Conservation (phyloP, 2,329 filamentous ascomycete species). For the Nothopassalora personata region DNA sequence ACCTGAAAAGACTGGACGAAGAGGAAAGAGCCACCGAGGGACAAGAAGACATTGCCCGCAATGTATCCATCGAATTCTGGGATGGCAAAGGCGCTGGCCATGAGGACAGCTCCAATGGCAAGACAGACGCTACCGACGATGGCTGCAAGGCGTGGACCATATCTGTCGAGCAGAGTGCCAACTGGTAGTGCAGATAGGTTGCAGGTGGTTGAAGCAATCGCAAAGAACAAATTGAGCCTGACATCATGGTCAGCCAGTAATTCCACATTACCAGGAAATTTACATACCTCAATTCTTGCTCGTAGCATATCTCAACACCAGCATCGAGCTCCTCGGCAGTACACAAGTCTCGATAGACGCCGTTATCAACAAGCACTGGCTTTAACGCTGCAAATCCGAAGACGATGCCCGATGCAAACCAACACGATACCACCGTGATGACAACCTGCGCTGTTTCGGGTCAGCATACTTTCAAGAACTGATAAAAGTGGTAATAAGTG, state of each 20-base stretch:
- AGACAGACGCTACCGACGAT: constrained; percentile 66
- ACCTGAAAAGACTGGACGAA: constrained; percentile 49
- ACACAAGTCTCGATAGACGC: constrained; percentile 64
- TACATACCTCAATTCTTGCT: constrained; percentile 48
- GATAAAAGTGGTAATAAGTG: not conserved
- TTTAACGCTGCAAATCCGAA: constrained; percentile 84
- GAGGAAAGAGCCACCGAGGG: constrained; percentile 45
- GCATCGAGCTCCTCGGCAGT: constrained; percentile 46
- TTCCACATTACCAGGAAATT: not conserved
- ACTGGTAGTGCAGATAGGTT: constrained; percentile 82
- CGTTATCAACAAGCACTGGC: constrained; percentile 67
- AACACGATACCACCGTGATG: constrained; percentile 64
- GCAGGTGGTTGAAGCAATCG: constrained; percentile 76
- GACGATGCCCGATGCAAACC: constrained; percentile 71
- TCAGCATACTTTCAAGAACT: not conserved
- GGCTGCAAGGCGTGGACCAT: constrained; percentile 70
- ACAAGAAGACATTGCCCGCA: constrained; percentile 44
- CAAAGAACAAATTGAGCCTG: constrained; percentile 83
- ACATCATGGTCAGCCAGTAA: constrained; percentile 1
- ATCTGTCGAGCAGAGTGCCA: constrained; percentile 77
- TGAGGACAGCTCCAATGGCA: constrained; percentile 60
- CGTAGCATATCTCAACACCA: constrained; percentile 49
- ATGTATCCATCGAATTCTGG: constrained; percentile 63
- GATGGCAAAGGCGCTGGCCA: constrained; percentile 61
- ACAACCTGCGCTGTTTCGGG: constrained; percentile 58